Evolutionary conservation across 805 yeast species (phyloP).

Genomic region (Vanderwaltozyma verrucispora): DNA sequence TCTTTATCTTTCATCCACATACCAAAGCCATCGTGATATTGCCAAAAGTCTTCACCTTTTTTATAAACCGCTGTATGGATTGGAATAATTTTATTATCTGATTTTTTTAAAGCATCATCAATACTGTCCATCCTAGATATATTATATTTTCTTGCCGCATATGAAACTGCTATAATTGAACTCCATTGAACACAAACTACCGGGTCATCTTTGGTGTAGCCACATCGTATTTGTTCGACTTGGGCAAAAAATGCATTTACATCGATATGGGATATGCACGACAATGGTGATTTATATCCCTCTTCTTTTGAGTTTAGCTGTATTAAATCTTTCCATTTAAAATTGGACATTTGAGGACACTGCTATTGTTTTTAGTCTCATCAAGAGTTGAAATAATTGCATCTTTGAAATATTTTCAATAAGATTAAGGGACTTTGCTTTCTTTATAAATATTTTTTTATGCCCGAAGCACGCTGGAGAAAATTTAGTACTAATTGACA

Average conservation of each 20-base stretch:
- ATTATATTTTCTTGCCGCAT: conserved; percentile 81
- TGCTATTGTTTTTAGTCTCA: too few species aligned
- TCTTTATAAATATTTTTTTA: too few species aligned
- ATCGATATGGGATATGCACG: conserved; percentile 80
- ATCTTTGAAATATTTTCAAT: too few species aligned
- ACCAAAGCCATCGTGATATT: conserved; percentile 40
- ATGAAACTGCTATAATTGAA: conserved; percentile 78
- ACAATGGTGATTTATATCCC: conserved; percentile 55
- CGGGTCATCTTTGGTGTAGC: conserved; percentile 57
- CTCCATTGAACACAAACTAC: conserved; percentile 94
- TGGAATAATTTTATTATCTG: conserved; percentile 55
- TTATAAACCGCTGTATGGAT: conserved; percentile 93
- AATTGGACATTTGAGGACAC: conserved; percentile 30
- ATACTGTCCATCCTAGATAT: conserved; percentile 68
- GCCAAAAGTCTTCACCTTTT: conserved; percentile 80
- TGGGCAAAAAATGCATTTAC: conserved; percentile 95
- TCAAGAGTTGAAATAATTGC: too few species aligned
- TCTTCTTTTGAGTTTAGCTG: conserved; percentile 36
- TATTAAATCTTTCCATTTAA: conserved; percentile 39
- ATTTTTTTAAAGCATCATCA: conserved; percentile 57
- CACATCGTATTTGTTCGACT: conserved; percentile 71
- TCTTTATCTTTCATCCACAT: conserved; percentile 31
- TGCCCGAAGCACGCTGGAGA: too few species aligned
- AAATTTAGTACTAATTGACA: too few species aligned
- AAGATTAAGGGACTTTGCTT: too few species aligned